Conservation (phyloP, 495 filamentous ascomycete genomes). For the Talaromyces stipitatus region DNA sequence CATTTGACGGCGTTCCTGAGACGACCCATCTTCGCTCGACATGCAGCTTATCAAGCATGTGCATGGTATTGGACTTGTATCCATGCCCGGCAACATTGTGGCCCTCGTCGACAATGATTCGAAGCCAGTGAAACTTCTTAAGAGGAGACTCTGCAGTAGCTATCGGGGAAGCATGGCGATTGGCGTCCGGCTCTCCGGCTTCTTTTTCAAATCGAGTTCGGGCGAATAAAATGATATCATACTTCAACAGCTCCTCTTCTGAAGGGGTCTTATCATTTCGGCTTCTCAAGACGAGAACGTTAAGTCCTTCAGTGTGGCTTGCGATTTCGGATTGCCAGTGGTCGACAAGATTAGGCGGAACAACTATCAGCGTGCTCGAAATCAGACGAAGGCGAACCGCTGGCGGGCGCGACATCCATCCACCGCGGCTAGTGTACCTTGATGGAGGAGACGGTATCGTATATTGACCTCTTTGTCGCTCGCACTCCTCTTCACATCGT, state of each 20-base stretch:
- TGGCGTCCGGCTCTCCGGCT: conserved; percentile 24
- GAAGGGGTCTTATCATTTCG: conserved; percentile 50
- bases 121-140: conserved; percentile 67
- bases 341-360: conserved; percentile 41
- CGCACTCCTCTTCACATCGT: conserved; percentile 48
- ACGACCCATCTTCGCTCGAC: conserved; percentile 81
- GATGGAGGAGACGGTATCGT: conserved; percentile 39
- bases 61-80: conserved; percentile 55
- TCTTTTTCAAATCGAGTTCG: conserved; percentile 64
- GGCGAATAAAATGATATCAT: conserved; percentile 76
- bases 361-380: conserved; percentile 53
- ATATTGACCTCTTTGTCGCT: conserved; percentile 46
- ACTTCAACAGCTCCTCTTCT: conserved; percentile 50
- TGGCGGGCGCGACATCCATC: conserved; percentile 29
- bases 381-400: conserved; percentile 53
- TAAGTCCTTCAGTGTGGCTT: conserved; percentile 63
- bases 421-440: conserved; percentile 35
- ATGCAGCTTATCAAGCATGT: conserved; percentile 57
- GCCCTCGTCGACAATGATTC: conserved; percentile 88
- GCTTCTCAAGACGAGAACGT: conserved; percentile 50
- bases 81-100: conserved; percentile 63
- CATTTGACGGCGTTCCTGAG: conserved; percentile 80
- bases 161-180: conserved; percentile 23
- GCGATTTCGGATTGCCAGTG: conserved; percentile 54
- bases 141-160: conserved; percentile 53